These are phyloP conservation scores for Penicillium sp. DNA, from an alignment of 2,329 filamentous ascomycete genomes.

Conservation along the genomic window DNA sequence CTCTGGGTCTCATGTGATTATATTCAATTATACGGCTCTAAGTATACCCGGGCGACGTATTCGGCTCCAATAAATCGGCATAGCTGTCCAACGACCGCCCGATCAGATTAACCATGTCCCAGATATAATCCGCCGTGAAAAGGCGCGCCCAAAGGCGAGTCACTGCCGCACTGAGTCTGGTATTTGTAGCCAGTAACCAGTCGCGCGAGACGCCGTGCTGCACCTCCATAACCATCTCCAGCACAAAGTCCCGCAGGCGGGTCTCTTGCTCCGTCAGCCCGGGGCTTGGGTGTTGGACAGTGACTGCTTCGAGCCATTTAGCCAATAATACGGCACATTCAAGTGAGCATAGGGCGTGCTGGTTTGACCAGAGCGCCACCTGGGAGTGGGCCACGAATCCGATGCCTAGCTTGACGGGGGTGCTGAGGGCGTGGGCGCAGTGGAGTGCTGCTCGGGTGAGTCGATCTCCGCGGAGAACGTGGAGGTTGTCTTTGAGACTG, in stretches of 20 bases:
- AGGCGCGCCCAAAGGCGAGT: slow-evolving; percentile 36
- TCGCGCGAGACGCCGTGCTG: slow-evolving; percentile 31
- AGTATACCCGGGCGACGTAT: not conserved
- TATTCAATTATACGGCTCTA: not conserved
- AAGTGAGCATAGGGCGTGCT: slow-evolving; percentile 55
- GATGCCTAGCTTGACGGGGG: slow-evolving; percentile 56
- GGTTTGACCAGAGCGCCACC: slow-evolving; percentile 57
- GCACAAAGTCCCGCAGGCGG: slow-evolving; percentile 34
- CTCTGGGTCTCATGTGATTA: not conserved
- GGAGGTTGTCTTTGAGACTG: slow-evolving; percentile 31
- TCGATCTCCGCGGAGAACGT: slow-evolving; percentile 48
- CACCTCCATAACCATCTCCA: slow-evolving; percentile 39
- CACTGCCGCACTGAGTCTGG: slow-evolving; percentile 31
- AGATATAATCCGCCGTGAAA: slow-evolving; percentile 38
- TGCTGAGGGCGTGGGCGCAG: slow-evolving; percentile 55
- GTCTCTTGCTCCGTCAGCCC: slow-evolving; percentile 33
- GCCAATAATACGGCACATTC: slow-evolving; percentile 56
- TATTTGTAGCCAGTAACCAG: slow-evolving; percentile 34
- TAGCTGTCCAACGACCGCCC: slow-evolving; percentile 35
- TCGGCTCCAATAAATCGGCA: slow-evolving; percentile 30
- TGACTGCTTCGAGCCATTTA: slow-evolving; percentile 43
- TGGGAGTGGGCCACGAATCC: slow-evolving; percentile 56
- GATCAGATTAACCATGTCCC: slow-evolving; percentile 37
- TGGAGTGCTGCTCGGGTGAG: slow-evolving; percentile 52
- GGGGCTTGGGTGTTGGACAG: slow-evolving; percentile 25